Evolutionary conservation across 306 rosid species (phyloP), one percentile per base, ranked within the genome.

Genomic region (Cucumis sativus): DNA sequence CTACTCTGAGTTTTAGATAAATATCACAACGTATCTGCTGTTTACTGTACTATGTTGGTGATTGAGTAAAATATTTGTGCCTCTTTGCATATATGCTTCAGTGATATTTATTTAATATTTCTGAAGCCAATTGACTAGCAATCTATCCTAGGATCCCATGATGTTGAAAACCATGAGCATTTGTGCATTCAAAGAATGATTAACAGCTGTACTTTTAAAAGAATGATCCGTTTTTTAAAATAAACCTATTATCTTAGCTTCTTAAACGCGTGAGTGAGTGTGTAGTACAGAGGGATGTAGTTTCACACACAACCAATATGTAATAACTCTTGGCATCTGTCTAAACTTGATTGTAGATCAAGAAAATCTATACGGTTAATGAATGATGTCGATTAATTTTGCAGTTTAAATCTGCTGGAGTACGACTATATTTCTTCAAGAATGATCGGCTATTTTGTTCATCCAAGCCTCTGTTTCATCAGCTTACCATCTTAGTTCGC

Each of bases 391-490:
- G 67, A 13, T 72, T 49, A 77, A 78, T 71, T 77, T 52, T 61
- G 64, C 75, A 25, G 73, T 82, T 86, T 75, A 82, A 76, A 80
- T 83, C 52, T 85, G 80, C 95, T 91, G 97, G 97, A 94, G 79
- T 94, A 89, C 78, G 85, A 72, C n/a, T 84, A 89, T 81, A 84
- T 94, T 74, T 85, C 96, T 79, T 83, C 86, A 13, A 89, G 78
- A 83, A 90, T 97, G 84, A 80, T 86, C 30, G 89, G 89, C 69
- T 91, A 88, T 84, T 94, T 79, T 72, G 83, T 84, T 83, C 96
- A 72, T 91, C 96, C 82, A 65, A 90, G 80, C 98, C 96, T 62
- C 93, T 87, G 80, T 97, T 96, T 37, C 98, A 94, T 82, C 95
- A 92, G 62, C 92, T 94, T 86, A 88, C 97, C 41, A 74, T 94